Percentiles rank a stretch among this genome's conserved stretches.
These are phyloP conservation scores for Cladosporium austrohemisphaericum DNA, from an alignment of 2,329 filamentous ascomycete genomes.

Conservation along the genomic window DNA sequence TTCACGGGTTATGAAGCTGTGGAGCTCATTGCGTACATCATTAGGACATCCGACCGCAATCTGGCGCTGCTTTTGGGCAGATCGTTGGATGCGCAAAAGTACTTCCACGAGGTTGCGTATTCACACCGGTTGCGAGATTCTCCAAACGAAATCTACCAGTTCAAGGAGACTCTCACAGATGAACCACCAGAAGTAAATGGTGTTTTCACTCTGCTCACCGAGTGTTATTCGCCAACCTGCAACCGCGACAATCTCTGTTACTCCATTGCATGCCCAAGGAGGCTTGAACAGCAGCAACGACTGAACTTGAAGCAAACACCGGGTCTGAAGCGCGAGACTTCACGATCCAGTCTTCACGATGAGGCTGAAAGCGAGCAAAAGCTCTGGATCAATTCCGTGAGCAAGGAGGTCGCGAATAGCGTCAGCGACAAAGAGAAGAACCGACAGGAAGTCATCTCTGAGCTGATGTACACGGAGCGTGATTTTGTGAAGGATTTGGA, in stretches of 20 bases:
- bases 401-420: constrained; percentile 87
- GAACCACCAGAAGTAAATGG: constrained; percentile 84
- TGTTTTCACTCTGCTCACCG: constrained; percentile 91
- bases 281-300: constrained; percentile 90
- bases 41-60: constrained; percentile 94
- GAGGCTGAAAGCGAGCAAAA: constrained; percentile 90
- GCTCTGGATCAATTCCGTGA: constrained; percentile 97
- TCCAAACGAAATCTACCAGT: constrained; percentile 93
- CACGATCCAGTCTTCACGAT: constrained; percentile 71
- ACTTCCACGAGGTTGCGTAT: constrained; percentile 98
- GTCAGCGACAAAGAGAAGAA: constrained; percentile 92
- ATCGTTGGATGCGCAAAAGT: constrained; percentile 94
- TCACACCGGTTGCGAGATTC: constrained; percentile 93
- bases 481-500: constrained; percentile 99
- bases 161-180: constrained; percentile 87
- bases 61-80: constrained; percentile 84
- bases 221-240: constrained; percentile 97
- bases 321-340: constrained; percentile 71
- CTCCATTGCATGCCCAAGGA: constrained; percentile 90
- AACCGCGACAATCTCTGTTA: constrained; percentile 94
- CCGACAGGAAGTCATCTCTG: constrained; percentile 94
- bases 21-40: constrained; percentile 92
- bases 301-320: constrained; percentile 91
- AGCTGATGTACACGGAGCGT: constrained; percentile 96
- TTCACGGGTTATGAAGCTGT: constrained; percentile 96